Base-by-base conservation (phyloP, 768 basidiomycete species). In the Clavaria fumosa region DNA sequence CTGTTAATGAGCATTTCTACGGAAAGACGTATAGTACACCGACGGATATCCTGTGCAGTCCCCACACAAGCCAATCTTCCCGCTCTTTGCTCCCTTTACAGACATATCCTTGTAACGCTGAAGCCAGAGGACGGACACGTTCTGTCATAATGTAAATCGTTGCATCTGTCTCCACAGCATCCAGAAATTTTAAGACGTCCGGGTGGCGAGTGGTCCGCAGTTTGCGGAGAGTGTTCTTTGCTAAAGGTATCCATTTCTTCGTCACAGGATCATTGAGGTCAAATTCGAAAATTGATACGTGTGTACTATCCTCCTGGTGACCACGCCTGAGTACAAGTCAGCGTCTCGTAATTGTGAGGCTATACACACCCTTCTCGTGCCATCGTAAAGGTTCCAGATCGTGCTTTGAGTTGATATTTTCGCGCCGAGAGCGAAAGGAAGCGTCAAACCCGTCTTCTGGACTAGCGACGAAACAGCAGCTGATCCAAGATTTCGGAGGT, bases 61-160 rank as follows among this genome's bases (percentile, higher is more conserved):
- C 91, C 91, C 91, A 99, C 4, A 95, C 53, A 15, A 93, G 56
- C 82, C 86, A 95, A 47, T 93, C 88, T 45, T 89, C 82, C 45
- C 62, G 68, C 48, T 73, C 77, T 53, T 69, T 71, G n/a, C 61
- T 57, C 34, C 62, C 64, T 44, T 77, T 78, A 28, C 64, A 63
- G 2, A 69, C 61, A 70, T 78, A 80, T 7, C 72, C 62, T 27
- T 71, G 59, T 34, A 95, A 53, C 1, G 72, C 69, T 5, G 58
- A 52, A 10, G 69, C 63, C 14, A 97, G 60, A 4, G 93, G 86
- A 22, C 72, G 67, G 9, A 97, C 79, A 3, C 86, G 78, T 57
- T 99, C 95, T 1, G 95, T 99, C 67, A 96, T 83, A 49, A 99
- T 83, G 54, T 85, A 80, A 30, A 97, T 70, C 1, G 70, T 70